phyloP scores from a whole-genome alignment of 805 yeast genomes.

The Kluyveromyces lactis region DNA sequence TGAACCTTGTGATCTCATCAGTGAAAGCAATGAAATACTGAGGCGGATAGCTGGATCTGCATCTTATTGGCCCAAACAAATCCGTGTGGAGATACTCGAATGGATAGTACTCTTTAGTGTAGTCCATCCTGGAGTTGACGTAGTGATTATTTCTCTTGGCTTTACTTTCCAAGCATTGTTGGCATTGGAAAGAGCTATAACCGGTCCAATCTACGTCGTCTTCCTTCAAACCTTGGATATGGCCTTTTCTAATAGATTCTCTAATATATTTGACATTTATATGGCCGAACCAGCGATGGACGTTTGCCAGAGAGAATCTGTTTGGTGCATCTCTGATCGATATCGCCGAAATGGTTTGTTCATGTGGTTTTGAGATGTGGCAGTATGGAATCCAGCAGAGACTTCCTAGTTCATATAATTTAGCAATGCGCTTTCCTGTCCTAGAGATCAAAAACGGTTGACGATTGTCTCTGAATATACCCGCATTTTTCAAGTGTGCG shows the following conservation, averaged over 20 bases:
- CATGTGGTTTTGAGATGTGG: too few relatives aligned
- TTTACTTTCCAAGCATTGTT: slow-evolving; percentile 7
- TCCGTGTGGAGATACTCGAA: slow-evolving; percentile 9
- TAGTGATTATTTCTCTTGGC: slow-evolving; percentile 5
- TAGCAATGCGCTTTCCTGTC: too few relatives aligned
- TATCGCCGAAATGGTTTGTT: too few relatives aligned
- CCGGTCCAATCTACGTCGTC: slow-evolving; percentile 1
- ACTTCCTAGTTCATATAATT: too few relatives aligned
- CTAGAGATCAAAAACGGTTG: too few relatives aligned
- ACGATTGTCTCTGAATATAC: too few relatives aligned
- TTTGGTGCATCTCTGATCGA: too few relatives aligned
- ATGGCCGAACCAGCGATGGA: background rate
- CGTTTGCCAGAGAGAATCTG: background rate
- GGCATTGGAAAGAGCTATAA: slow-evolving; percentile 5
- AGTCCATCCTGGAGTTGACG: slow-evolving; percentile 5
- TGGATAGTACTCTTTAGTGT: slow-evolving; percentile 6
- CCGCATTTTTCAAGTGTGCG: too few relatives aligned
- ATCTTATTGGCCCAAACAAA: slow-evolving; percentile 8
- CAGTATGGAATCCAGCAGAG: too few relatives aligned
- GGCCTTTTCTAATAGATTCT: background rate
- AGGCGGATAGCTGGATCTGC: background rate
- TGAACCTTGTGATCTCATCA: background rate
- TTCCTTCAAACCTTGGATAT: background rate
- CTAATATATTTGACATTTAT: background rate
- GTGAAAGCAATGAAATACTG: background rate